Conservation (phyloP, 106 monocot genomes). For the Dendrobium officinale region DNA sequence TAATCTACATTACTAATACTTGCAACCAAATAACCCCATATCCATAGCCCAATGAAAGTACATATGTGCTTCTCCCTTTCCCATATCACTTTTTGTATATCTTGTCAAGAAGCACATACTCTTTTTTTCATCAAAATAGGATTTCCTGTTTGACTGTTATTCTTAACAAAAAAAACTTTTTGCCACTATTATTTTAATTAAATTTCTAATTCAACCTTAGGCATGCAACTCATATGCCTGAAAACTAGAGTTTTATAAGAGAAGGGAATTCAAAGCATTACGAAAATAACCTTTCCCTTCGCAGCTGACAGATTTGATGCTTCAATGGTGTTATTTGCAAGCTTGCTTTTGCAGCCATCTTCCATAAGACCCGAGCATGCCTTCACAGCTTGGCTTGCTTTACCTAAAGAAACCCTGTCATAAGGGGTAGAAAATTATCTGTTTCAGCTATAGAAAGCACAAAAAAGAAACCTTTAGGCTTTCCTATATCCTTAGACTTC, state of each 20-base stretch:
- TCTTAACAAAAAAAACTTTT: not conserved
- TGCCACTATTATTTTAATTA: not conserved
- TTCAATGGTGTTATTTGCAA: not conserved
- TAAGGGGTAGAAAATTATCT: not conserved
- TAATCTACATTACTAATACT: too few species aligned
- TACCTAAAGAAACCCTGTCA: slow-evolving; percentile 12
- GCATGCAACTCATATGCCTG: not conserved
- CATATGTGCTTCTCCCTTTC: not conserved
- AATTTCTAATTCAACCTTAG: not conserved
- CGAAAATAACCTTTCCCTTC: not conserved
- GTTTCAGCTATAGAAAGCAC: not conserved
- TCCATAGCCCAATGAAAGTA: not conserved
- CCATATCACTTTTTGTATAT: not conserved
- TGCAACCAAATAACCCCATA: too few species aligned
- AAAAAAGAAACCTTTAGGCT: slow-evolving; percentile 31
- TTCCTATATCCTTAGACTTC: slow-evolving; percentile 29
- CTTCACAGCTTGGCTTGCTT: slow-evolving; percentile 3
- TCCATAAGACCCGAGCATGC: slow-evolving; percentile 1
- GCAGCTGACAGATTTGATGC: slow-evolving; percentile 6
- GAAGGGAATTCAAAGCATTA: not conserved
- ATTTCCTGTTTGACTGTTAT: not conserved
- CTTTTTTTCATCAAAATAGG: not conserved
- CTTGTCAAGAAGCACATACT: not conserved
- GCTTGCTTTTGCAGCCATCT: not conserved
- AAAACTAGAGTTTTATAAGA: not conserved